phyloP scores from a whole-genome alignment of 192 early-diverging fungal species.

The Backusella mclennaniae region DNA sequence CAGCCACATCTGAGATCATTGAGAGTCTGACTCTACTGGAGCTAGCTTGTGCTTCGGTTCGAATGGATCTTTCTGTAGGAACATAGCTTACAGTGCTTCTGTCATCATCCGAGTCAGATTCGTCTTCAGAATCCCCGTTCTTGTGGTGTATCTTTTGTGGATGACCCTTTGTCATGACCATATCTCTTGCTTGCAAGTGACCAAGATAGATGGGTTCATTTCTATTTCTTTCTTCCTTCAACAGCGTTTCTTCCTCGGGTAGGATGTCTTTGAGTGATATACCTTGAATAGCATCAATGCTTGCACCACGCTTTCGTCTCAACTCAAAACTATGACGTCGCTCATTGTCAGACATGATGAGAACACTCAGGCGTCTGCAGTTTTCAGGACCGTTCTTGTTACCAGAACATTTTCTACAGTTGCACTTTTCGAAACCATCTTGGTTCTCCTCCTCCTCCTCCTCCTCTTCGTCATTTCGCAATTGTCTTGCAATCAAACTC shows the following conservation, averaged over 20 bases:
- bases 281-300: slow-evolving; percentile 17
- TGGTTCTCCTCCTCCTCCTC: background rate
- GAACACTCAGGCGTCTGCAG: slow-evolving; percentile 21
- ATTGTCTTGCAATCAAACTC: slow-evolving; percentile 28
- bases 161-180: background rate
- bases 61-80: slow-evolving; percentile 5
- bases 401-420: slow-evolving; percentile 12
- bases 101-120: slow-evolving; percentile 15
- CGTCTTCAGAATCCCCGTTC: background rate
- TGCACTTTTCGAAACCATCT: slow-evolving; percentile 17
- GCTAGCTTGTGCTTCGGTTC: slow-evolving; percentile 13
- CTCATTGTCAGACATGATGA: slow-evolving; percentile 11
- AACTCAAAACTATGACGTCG: slow-evolving; percentile 23
- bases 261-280: background rate
- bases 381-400: background rate
- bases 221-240: background rate
- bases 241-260: background rate
- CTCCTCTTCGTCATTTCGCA: slow-evolving; percentile 8
- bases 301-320: slow-evolving; percentile 27
- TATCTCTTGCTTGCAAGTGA: slow-evolving; percentile 3
- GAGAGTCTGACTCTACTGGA: background rate
- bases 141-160: too few species aligned
- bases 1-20: background rate
- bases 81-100: slow-evolving; percentile 3
- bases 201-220: slow-evolving; percentile 13